These are phyloP conservation scores for Eucalyptus globulus DNA, from an alignment of 345 rosid species.

Conservation along the genomic window DNA sequence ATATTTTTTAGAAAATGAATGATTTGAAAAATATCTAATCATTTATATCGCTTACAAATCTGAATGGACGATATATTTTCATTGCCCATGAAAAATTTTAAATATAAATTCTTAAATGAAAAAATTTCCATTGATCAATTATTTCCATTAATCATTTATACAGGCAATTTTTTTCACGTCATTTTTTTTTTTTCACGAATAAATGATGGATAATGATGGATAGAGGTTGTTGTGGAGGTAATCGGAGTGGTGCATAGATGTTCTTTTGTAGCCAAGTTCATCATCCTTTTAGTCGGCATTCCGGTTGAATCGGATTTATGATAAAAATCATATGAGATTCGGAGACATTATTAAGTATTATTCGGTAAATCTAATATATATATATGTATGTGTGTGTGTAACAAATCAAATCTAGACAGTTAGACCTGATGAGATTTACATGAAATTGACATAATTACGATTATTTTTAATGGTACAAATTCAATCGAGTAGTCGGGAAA, in stretches of 20 bases:
- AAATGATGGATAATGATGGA: neutral
- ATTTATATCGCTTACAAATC: neutral
- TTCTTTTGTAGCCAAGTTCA: neutral
- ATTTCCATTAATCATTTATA: neutral
- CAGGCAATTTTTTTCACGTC: neutral
- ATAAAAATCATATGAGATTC: neutral
- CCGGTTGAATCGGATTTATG: neutral
- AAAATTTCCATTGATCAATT: neutral
- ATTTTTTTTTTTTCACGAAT: neutral
- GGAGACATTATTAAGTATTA: neutral
- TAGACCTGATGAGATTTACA: neutral
- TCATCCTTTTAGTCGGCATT: neutral
- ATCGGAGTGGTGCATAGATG: neutral
- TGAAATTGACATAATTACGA: neutral
- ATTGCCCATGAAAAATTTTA: neutral
- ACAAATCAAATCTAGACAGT: neutral
- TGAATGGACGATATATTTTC: neutral
- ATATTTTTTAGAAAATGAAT: neutral
- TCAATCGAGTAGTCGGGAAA: neutral
- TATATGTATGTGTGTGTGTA: neutral
- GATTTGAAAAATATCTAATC: neutral
- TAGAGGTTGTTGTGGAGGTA: neutral
- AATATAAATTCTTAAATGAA: neutral
- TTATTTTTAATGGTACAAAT: neutral
- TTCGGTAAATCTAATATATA: neutral